Evolutionary conservation across 805 yeast genomes (phyloP), one percentile per base, ranked within the genome.

Genomic region (Limtongia smithiae): DNA sequence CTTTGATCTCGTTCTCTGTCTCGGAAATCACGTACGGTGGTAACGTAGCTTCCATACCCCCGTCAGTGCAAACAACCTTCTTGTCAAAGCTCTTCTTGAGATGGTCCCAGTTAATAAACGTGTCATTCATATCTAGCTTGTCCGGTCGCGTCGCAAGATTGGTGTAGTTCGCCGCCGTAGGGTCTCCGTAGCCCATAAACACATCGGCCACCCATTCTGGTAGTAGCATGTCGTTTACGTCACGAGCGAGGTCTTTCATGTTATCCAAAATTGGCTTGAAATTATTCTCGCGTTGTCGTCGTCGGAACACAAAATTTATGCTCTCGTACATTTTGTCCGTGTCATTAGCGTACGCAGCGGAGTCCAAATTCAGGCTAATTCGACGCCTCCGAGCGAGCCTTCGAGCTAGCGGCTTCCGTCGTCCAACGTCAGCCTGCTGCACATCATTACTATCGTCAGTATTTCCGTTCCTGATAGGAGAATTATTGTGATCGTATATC

Each of bases 161-260:
- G 17, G 35, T 44, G 33, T 38, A 51, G 12, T 45, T 41, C 3
- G 56, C 58, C 1, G 50, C 28, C 5, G 41, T 15, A 4, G 68
- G 63, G 36, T 55, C 58, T 2, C 71, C 71, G 55, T 59, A 65
- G 7, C 57, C 72, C 30, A 71, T 38, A 22, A 70, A 51, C 15
- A 52, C 40, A 25, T 68, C 68, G 7, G 51, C 33, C 0, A 72
- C 42, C 76, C 76, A 71, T 1, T 59, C 62, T 0, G 73, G 74
- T 0, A 69, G 32, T 3, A 28, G 17, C 8, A 39, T 37, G 28
- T 35, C 55, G 44, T 33, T 37, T 7, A 22, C 18, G 21, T 15
- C 8, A 12, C 3, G 25, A 6, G 39, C 47, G 25, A 46, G 49
- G 9, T 14, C 50, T 30, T 24, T 55, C 14, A 37, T 32, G 20